These are phyloP conservation scores for Protostelium mycophagum DNA, from an alignment of 78 protist species.

Conservation along the genomic window DNA sequence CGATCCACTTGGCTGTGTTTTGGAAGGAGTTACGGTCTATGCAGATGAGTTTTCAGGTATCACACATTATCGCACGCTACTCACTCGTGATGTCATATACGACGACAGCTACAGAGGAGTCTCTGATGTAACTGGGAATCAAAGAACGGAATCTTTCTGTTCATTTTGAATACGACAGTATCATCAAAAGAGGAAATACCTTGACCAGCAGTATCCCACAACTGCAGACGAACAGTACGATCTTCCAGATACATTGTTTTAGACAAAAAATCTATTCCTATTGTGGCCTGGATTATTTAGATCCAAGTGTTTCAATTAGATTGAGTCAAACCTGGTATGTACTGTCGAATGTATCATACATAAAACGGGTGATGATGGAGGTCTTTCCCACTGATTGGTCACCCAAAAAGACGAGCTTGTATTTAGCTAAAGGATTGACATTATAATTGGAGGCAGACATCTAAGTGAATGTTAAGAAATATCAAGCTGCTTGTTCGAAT, in stretches of 20 bases:
- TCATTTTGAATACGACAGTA: neutral
- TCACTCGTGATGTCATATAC: conserved; percentile 96
- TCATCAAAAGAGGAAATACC: neutral
- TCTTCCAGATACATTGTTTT: conserved; percentile 94
- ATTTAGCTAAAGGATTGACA: conserved; percentile 62
- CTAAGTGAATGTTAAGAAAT: neutral
- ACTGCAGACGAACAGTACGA: conserved; percentile 92
- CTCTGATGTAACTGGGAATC: conserved; percentile 97
- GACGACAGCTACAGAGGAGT: conserved; percentile 93
- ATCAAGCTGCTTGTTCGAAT: neutral
- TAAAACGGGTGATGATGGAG: conserved; percentile 93
- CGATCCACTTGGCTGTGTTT: conserved; percentile 88
- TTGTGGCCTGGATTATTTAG: conserved; percentile 77
- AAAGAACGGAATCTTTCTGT: conserved; percentile 89
- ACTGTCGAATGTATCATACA: conserved; percentile 96
- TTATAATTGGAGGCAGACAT: neutral
- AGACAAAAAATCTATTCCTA: conserved; percentile 96
- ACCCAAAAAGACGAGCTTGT: conserved; percentile 67
- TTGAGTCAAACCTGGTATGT: conserved; percentile 75
- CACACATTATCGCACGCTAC: neutral
- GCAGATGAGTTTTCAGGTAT: neutral
- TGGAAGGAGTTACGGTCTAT: conserved; percentile 78
- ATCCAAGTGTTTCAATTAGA: neutral
- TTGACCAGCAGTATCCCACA: conserved; percentile 96
- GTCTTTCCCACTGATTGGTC: conserved; percentile 81